Base-by-base conservation (phyloP, 1,284 basidiomycete species). In the Sanghuangporus sanghuang region DNA sequence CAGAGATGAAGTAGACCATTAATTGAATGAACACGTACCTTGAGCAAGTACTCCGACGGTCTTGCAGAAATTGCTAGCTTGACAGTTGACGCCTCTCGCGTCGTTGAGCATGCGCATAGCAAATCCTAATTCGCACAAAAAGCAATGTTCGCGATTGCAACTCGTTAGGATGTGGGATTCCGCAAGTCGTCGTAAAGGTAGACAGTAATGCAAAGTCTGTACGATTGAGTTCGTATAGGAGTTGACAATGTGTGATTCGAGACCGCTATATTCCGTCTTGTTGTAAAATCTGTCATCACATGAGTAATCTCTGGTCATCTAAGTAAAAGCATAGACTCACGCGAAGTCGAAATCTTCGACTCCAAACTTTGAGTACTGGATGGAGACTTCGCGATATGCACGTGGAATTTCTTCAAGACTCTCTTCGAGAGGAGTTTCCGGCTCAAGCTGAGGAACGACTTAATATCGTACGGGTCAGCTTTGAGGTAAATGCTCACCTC, bases 261-360 rank as follows among this genome's bases (percentile, higher is more conserved):
- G 82, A 3, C 97, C 97, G 64, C 93, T 95, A 72, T 87, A 95
- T 32, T 83, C 74, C 0, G 97, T 98, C 71, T 86, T 87, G 75
- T 97, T 97, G 76, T 95, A 97, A 73, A 93, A 97, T 0, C 94
- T 95, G 64, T 9, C 67, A n/a, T 39, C 36, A 48, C 1, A 1
- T 57, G 9, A 39, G 27, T 64, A n/a, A n/a, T 46, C 16, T 61
- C 50, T 52, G 48, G 61, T 7, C 27, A 46, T 27, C 59, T n/a
- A 16, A 42, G 59, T 14, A 16, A 39, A 32, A 39, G 38, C 57
- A 44, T 44, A 0, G 21, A 71, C 79, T 64, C 71, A 93, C 92
- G 84, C 96, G 72, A 99, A 99, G 74, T 99, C 97, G 72, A 99
- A 99, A 75, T 99, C 96, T 73, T 96, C 96, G 32, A 98, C 93